phyloP scores from a whole-genome alignment of 495 filamentous ascomycete genomes.

The Aspergillus sclerotioniger region DNA sequence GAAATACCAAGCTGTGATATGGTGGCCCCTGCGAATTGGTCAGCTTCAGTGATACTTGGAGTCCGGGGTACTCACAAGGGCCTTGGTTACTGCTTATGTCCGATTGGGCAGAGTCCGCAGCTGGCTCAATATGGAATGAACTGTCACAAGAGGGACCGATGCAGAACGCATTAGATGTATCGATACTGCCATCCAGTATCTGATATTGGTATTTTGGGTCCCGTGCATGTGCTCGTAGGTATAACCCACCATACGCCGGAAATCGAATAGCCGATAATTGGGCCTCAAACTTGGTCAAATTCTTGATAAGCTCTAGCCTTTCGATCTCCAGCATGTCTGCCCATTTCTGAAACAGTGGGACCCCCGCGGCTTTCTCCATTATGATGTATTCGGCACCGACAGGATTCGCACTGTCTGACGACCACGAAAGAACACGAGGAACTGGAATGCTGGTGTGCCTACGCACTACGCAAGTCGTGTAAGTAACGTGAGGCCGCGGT shows the following conservation, averaged over 20 bases:
- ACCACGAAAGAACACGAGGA: conserved; percentile 33
- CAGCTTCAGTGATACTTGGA: neutral
- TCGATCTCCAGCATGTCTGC: conserved; percentile 23
- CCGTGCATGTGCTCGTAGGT: conserved; percentile 20
- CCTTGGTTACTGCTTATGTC: conserved; percentile 16
- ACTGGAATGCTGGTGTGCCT: conserved; percentile 32
- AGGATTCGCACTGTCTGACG: conserved; percentile 26
- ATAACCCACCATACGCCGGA: conserved; percentile 35
- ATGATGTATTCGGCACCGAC: conserved; percentile 37
- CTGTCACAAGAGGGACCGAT: conserved; percentile 27
- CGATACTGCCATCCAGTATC: conserved; percentile 18
- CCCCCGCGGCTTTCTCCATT: conserved; percentile 37
- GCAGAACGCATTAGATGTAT: conserved; percentile 21
- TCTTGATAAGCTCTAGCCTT: conserved; percentile 28
- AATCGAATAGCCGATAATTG: conserved; percentile 12
- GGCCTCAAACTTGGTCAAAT: conserved; percentile 25
- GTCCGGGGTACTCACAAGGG: conserved; percentile 21
- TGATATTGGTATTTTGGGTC: conserved; percentile 5
- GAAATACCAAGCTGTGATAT: neutral
- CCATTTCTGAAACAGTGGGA: conserved; percentile 34
- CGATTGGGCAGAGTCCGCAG: neutral
- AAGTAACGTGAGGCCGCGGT: conserved; percentile 5
- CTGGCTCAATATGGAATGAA: conserved; percentile 15
- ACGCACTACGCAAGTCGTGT: conserved; percentile 18
- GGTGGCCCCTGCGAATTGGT: neutral